Base-by-base conservation (phyloP, 768 basidiomycete genomes). In the Lentinula edodes region DNA sequence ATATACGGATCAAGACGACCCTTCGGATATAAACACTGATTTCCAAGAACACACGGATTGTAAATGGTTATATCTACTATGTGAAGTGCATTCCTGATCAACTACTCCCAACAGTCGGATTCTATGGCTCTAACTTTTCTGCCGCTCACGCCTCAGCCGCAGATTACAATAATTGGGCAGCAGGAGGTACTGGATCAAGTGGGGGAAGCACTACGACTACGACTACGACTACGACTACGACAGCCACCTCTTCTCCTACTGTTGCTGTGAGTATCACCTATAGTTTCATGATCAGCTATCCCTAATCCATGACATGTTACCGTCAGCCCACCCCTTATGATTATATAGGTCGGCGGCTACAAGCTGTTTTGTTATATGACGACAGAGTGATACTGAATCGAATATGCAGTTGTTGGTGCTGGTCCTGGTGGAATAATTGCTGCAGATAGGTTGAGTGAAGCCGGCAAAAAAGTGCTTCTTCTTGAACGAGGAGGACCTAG, bases 401-500 rank as follows among this genome's bases (percentile, higher is more conserved):
- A 12, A 23, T 18, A 18, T 13, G 28, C 20, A 60, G 58, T 60
- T 7, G 75, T 86, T 42, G 85, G 85, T 52, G 79, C 77, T 41
- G 58, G 86, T 12, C 78, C 84, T 5, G 84, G 81, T 60, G 86
- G 86, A 42, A 73, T 87, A 53, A 75, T 88, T 64, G 73, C 78
- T 32, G 85, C 85, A 0, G 85, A 87, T 66, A 77, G 85, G 42
- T 71, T 87, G 2, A 81, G 83, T 13, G 80, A 87, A 69, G 78
- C 83, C 35, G 83, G 83, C 42, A 87, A 87, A 72, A 84, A 84
- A 55, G 84, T 88, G 1, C 71, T 87, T 15, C 75, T 88, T 1
- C 71, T 88, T 5, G 86, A 87, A 66, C 82, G 85, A 60, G 86
- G 86, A 48, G 85, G 85, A 1, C 86, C 86, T 6, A 83, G 80